These are phyloP conservation scores for Fomitopsis pinicola DNA, from an alignment of 1,284 basidiomycete genomes.

Conservation along the genomic window DNA sequence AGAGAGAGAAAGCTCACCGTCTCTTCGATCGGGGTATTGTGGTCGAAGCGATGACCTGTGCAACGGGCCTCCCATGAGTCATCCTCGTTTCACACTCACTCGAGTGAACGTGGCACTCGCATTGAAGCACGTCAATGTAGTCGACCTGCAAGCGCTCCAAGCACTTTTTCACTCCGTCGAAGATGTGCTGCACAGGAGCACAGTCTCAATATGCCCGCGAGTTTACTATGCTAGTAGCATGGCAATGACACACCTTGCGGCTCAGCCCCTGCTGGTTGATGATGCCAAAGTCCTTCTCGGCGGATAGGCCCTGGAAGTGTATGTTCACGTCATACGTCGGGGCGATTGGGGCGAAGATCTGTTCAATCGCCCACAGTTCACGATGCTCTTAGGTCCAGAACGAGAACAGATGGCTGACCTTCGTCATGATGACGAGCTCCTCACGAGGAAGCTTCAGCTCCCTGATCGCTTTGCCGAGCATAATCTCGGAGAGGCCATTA, in stretches of 20 bases:
- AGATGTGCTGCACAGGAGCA: slow-evolving; percentile 32
- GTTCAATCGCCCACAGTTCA: neutral
- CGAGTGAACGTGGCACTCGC: slow-evolving; percentile 6
- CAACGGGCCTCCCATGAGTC: too few species aligned
- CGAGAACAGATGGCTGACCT: slow-evolving; percentile 25
- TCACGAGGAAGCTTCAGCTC: slow-evolving; percentile 49
- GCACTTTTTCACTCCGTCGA: slow-evolving; percentile 39
- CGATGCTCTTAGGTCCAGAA: neutral
- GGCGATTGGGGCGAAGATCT: slow-evolving; percentile 10
- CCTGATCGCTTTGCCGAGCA: slow-evolving; percentile 58
- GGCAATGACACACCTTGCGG: slow-evolving; percentile 30
- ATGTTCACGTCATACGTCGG: slow-evolving; percentile 38
- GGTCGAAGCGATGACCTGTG: slow-evolving; percentile 25
- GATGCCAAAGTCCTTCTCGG: slow-evolving; percentile 23
- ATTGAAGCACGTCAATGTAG: slow-evolving; percentile 41
- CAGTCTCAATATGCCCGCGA: neutral
- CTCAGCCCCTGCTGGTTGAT: slow-evolving; percentile 35
- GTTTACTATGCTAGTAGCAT: neutral
- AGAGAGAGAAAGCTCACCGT: slow-evolving; percentile 11
- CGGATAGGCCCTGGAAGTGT: slow-evolving; percentile 6
- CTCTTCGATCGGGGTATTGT: slow-evolving; percentile 26
- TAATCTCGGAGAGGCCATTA: slow-evolving; percentile 46
- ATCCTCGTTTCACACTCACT: too few species aligned
- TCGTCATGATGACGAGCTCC: slow-evolving; percentile 54
- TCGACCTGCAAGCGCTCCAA: slow-evolving; percentile 38